These are phyloP conservation scores for Tetrapisispora phaffii DNA, from an alignment of 805 yeast genomes.

Conservation along the genomic window DNA sequence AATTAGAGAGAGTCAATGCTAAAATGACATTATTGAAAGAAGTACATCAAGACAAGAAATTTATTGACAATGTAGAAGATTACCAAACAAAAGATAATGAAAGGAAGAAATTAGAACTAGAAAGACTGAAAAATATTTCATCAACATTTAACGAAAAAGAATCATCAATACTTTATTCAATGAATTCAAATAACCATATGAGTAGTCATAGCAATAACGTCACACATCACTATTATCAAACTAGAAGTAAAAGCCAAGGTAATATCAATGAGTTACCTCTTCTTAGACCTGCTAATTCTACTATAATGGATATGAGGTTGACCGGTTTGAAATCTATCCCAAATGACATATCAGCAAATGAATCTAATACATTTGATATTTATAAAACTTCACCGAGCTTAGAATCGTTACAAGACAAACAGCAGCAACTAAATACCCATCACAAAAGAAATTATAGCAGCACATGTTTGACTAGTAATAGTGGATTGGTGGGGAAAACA, in stretches of 20 bases:
- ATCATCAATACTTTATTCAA: slow-evolving; percentile 4
- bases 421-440: slow-evolving; percentile 21
- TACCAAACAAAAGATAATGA: slow-evolving; percentile 10
- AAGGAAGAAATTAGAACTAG: slow-evolving; percentile 14
- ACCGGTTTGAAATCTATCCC: slow-evolving; percentile 12
- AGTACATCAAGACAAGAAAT: slow-evolving; percentile 28
- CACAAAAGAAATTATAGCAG: slow-evolving; percentile 28
- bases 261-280: slow-evolving; percentile 6
- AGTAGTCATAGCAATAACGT: not conserved
- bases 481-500: slow-evolving; percentile 39
- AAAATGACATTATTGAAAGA: slow-evolving; percentile 45
- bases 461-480: slow-evolving; percentile 34
- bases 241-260: slow-evolving; percentile 28
- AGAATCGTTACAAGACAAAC: slow-evolving; percentile 9
- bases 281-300: slow-evolving; percentile 14
- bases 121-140: slow-evolving; percentile 20
- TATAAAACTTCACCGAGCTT: not conserved
- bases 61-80: slow-evolving; percentile 16
- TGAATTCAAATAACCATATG: not conserved
- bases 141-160: slow-evolving; percentile 37
- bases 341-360: not conserved
- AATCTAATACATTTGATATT: not conserved
- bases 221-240: slow-evolving; percentile 22
- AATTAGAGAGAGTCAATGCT: slow-evolving; percentile 47
- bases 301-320: slow-evolving; percentile 11